These are phyloP conservation scores for Diplotaxis tenuifolia DNA, from an alignment of 345 rosid genomes.

Conservation along the genomic window DNA sequence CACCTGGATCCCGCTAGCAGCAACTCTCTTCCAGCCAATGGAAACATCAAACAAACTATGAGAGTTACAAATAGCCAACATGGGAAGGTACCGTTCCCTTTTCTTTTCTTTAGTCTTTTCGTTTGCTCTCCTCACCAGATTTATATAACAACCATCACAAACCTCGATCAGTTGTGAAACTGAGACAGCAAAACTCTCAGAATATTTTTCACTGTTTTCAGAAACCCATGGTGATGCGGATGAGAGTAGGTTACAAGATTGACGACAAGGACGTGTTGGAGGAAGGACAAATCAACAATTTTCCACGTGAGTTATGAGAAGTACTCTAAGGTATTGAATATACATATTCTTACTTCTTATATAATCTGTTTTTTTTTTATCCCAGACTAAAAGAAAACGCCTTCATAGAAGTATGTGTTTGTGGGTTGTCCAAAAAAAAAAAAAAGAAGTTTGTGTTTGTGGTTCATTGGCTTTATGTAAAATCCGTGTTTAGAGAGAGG, in stretches of 20 bases:
- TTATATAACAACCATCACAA: neutral
- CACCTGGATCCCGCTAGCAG: slow-evolving; percentile 87
- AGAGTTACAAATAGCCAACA: slow-evolving; percentile 84
- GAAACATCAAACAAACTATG: slow-evolving; percentile 62
- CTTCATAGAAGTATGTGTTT: slow-evolving; percentile 10
- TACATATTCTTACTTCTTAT: slow-evolving; percentile 18
- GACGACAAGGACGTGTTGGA: slow-evolving; percentile 75
- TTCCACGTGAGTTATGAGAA: slow-evolving; percentile 72
- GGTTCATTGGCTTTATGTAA: slow-evolving; percentile 31
- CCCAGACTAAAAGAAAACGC: slow-evolving; percentile 7
- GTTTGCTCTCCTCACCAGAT: neutral
- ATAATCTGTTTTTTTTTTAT: neutral
- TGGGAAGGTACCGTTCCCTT: slow-evolving; percentile 64
- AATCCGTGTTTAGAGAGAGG: slow-evolving; percentile 8
- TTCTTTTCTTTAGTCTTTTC: no score
- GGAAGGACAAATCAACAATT: slow-evolving; percentile 88
- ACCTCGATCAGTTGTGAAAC: slow-evolving; percentile 4
- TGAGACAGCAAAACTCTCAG: neutral
- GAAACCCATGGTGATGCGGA: slow-evolving; percentile 90
- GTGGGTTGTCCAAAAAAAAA: no score
- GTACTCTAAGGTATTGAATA: slow-evolving; percentile 28
- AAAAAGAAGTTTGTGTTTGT: slow-evolving; percentile 16
- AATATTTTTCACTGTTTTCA: slow-evolving; percentile 37
- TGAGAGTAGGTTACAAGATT: slow-evolving; percentile 78
- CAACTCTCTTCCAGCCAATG: slow-evolving; percentile 63